Evolutionary conservation across 2,329 filamentous ascomycete species (phyloP).

Genomic region (Zymoseptoria passerinii): DNA sequence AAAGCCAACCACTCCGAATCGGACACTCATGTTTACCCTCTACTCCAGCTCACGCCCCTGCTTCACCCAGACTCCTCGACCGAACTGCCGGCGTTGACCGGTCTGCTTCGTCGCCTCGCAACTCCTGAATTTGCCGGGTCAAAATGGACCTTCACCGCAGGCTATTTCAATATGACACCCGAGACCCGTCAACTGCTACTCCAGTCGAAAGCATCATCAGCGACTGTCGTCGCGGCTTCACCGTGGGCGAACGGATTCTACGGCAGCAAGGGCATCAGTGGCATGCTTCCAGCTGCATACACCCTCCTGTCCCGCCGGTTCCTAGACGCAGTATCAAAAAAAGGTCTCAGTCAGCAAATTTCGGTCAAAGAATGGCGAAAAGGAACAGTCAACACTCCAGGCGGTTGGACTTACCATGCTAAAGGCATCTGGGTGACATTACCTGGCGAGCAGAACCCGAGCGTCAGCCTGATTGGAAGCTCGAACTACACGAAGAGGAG

Average conservation of each 20-base stretch:
- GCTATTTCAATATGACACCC: slow-evolving; percentile 95
- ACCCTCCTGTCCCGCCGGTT: slow-evolving; percentile 80
- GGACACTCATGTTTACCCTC: slow-evolving; percentile 74
- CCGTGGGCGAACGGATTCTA: slow-evolving; percentile 96
- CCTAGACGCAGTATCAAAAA: slow-evolving; percentile 52
- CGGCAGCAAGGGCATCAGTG: slow-evolving; percentile 75
- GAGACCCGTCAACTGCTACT: slow-evolving; percentile 74
- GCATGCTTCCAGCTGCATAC: slow-evolving; percentile 85
- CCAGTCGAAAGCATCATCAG: slow-evolving; percentile 57
- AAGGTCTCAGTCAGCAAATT: slow-evolving; percentile 51
- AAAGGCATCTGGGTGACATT: slow-evolving; percentile 90
- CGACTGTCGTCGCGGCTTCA: slow-evolving; percentile 83
- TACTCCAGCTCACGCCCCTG: slow-evolving; percentile 81
- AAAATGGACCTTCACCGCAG: slow-evolving; percentile 92
- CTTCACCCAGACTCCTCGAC: slow-evolving; percentile 74
- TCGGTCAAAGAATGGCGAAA: slow-evolving; percentile 78
- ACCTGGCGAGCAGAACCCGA: slow-evolving; percentile 53
- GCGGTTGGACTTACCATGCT: slow-evolving; percentile 94
- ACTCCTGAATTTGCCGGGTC: slow-evolving; percentile 56
- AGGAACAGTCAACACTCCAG: slow-evolving; percentile 71
- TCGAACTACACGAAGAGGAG: slow-evolving; percentile 94
- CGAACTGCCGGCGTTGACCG: slow-evolving; percentile 73
- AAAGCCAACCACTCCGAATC: slow-evolving; percentile 21
- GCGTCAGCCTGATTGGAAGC: slow-evolving; percentile 77
- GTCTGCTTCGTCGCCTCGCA: slow-evolving; percentile 62